phyloP scores from a whole-genome alignment of 164 flowering plant genomes.

The Aristolochia fimbriata region DNA sequence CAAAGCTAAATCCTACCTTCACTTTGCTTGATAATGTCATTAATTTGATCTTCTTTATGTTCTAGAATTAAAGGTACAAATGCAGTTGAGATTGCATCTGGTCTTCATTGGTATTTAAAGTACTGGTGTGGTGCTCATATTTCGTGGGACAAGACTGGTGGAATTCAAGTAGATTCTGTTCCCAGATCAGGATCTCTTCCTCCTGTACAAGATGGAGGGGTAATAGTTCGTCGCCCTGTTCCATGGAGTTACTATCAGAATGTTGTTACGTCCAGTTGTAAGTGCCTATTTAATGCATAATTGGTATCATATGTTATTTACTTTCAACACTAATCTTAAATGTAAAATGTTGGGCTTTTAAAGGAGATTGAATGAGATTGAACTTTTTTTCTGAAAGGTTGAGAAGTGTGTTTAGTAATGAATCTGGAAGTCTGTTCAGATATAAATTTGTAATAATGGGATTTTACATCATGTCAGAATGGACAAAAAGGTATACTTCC shows the following conservation, averaged over 20 bases:
- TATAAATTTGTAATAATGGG: too few species aligned
- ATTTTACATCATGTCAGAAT: too few species aligned
- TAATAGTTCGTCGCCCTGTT: constrained; percentile 62
- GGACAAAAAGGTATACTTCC: too few species aligned
- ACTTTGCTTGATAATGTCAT: neutral
- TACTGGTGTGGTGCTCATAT: constrained; percentile 88
- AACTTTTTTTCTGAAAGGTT: too few species aligned
- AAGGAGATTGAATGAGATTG: too few species aligned
- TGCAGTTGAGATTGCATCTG: constrained; percentile 80
- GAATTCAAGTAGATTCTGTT: constrained; percentile 64
- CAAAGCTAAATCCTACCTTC: neutral
- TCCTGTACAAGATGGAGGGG: constrained; percentile 47
- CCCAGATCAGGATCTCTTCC: constrained; percentile 74
- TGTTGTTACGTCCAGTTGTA: constrained; percentile 96
- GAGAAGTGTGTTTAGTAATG: too few species aligned
- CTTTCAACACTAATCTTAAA: too few species aligned
- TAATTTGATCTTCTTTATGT: constrained; percentile 3
- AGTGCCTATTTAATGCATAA: constrained; percentile 16
- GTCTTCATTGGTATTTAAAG: constrained; percentile 90
- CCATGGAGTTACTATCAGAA: constrained; percentile 98
- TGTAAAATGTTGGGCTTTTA: too few species aligned
- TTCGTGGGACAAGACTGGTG: constrained; percentile 98
- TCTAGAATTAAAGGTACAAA: constrained; percentile 72
- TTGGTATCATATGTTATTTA: too few species aligned
- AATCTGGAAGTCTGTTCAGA: too few species aligned